Conservation (phyloP, 768 basidiomycete genomes). For the Tricholoma sp. region DNA sequence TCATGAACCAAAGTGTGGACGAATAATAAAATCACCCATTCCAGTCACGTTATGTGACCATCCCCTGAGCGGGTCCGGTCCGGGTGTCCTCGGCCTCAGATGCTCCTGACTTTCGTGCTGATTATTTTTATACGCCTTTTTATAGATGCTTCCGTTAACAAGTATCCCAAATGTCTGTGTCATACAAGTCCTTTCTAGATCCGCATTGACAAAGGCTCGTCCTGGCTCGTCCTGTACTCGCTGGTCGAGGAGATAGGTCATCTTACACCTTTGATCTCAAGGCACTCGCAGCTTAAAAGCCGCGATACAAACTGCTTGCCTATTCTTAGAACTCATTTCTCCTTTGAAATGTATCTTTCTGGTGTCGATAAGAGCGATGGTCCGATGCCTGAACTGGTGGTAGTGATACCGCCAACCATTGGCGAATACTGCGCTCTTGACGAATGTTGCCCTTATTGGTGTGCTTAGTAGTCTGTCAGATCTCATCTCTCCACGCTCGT, state of each 20-base stretch:
- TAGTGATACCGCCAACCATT: not conserved
- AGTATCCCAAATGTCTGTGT: too few species aligned
- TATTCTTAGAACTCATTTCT: not conserved
- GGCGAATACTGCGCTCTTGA: not conserved
- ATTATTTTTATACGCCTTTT: too few species aligned
- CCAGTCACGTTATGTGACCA: too few species aligned
- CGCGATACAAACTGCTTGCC: not conserved
- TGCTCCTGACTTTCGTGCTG: too few species aligned
- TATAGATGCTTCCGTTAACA: too few species aligned
- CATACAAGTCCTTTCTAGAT: too few species aligned
- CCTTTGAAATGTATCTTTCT: not conserved
- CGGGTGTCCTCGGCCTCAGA: too few species aligned
- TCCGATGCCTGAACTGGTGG: not conserved
- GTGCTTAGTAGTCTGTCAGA: not conserved
- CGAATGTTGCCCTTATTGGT: not conserved
- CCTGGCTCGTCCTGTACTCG: not conserved
- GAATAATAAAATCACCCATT: too few species aligned
- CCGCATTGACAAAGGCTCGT: too few species aligned
- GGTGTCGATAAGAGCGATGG: not conserved
- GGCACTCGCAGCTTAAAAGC: not conserved
- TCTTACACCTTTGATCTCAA: too few species aligned
- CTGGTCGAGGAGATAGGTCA: not conserved
- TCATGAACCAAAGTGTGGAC: constrained; percentile 2
- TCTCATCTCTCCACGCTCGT: not conserved
- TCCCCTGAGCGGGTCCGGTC: too few species aligned